Conservation (phyloP, 495 filamentous ascomycete genomes). For the Trichoderma orchidacearum region DNA sequence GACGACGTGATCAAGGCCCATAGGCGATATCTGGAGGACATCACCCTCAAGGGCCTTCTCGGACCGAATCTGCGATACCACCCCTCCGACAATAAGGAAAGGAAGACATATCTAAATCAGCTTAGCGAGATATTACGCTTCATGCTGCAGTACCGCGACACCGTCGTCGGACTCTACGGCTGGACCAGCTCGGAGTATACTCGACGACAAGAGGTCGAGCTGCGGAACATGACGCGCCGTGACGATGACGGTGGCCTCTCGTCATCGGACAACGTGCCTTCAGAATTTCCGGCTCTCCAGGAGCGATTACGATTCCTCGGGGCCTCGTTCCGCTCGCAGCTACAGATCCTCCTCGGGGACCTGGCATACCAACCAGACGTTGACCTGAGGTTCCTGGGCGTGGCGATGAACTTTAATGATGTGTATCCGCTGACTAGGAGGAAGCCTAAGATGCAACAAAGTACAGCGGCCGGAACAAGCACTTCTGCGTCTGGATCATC, state of each 20-base stretch:
- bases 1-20: constrained; percentile 93
- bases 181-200: constrained; percentile 92
- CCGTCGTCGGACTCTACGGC: constrained; percentile 85
- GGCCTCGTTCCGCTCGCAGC: constrained; percentile 53
- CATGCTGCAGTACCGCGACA: constrained; percentile 90
- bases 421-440: constrained; percentile 67
- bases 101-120: constrained; percentile 79
- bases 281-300: constrained; percentile 61
- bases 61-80: constrained; percentile 45
- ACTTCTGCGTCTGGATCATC: background rate
- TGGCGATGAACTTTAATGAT: constrained; percentile 99
- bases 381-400: constrained; percentile 89
- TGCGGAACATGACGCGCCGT: constrained; percentile 26
- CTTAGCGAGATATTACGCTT: constrained; percentile 83
- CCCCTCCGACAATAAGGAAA: constrained; percentile 34
- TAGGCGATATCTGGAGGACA: constrained; percentile 75
- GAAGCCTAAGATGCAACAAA: constrained; percentile 24
- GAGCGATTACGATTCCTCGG: constrained; percentile 57
- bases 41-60: constrained; percentile 92
- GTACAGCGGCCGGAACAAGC: constrained; percentile 1
- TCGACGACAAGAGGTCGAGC: constrained; percentile 68
- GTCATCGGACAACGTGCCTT: constrained; percentile 14
- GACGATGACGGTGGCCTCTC: constrained; percentile 7
- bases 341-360: constrained; percentile 78
- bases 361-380: constrained; percentile 85